These are phyloP conservation scores for Phytopythium vexans DNA, from an alignment of 352 stramenopile species.

Conservation along the genomic window DNA sequence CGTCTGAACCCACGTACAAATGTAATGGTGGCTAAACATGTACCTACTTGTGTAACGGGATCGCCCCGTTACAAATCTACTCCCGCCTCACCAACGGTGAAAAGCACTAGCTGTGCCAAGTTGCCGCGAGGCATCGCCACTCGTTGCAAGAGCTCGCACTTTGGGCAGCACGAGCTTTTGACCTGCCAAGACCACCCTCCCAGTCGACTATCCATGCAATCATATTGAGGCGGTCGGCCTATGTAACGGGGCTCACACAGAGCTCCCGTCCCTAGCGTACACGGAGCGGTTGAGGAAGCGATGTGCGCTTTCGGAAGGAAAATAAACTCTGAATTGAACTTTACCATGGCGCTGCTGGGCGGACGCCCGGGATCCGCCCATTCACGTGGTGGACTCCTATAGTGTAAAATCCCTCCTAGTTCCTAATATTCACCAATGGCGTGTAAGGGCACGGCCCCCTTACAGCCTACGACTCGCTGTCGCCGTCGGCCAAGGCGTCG, in stretches of 20 bases:
- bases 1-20: too few relatives aligned
- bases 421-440: too few relatives aligned
- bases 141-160: not conserved
- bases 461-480: not conserved
- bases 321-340: too few relatives aligned
- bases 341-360: too few relatives aligned
- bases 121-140: not conserved
- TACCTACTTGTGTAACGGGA: too few relatives aligned
- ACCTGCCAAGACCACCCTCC: not conserved
- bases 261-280: too few relatives aligned
- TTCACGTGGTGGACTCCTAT: too few relatives aligned
- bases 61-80: too few relatives aligned
- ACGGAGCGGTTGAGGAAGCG: not conserved
- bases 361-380: too few relatives aligned
- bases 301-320: too few relatives aligned
- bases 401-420: too few relatives aligned
- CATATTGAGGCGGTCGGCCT: not conserved
- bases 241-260: not conserved
- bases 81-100: not conserved
- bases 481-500: not conserved
- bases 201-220: slow-evolving; percentile 1
- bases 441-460: not conserved
- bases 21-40: too few relatives aligned
- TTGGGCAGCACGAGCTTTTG: not conserved
- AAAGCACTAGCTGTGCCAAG: slow-evolving; percentile 1